Conservation (phyloP, 805 yeast genomes). For the Soucietia sequanensis region DNA sequence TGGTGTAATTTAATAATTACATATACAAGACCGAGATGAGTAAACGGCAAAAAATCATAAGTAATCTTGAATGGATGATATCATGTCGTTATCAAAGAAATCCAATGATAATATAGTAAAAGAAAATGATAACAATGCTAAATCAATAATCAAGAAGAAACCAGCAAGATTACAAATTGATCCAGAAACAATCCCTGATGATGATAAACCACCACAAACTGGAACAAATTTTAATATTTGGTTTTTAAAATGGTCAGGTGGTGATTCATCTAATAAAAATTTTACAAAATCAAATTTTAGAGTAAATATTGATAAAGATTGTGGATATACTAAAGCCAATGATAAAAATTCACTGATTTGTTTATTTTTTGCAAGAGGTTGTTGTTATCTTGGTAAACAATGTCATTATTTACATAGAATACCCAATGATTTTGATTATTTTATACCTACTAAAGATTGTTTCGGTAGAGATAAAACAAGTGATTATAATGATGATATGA, state of each 20-base stretch:
- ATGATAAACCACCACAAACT: slow-evolving; percentile 71
- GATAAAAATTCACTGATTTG: slow-evolving; percentile 57
- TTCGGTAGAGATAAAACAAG: slow-evolving; percentile 88
- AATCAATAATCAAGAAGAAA: no score
- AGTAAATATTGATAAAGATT: slow-evolving; percentile 59
- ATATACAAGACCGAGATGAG: no score
- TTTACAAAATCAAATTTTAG: slow-evolving; percentile 55
- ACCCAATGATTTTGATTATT: slow-evolving; percentile 60
- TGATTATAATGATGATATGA: slow-evolving; percentile 87
- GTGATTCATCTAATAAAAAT: slow-evolving; percentile 49
- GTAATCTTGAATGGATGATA: no score
- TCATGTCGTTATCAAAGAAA: no score
- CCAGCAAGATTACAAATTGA: slow-evolving; percentile 78
- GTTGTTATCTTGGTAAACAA: slow-evolving; percentile 73
- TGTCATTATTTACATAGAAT: slow-evolving; percentile 79
- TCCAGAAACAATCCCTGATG: slow-evolving; percentile 53
- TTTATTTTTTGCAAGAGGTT: slow-evolving; percentile 83
- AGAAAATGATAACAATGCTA: no score
- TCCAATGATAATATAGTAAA: no score
- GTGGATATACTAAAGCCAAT: slow-evolving; percentile 76
- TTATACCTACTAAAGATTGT: slow-evolving; percentile 72
- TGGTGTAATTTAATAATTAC: no score
- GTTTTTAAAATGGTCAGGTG: slow-evolving; percentile 89
- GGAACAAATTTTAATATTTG: slow-evolving; percentile 84
- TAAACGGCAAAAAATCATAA: no score